These are phyloP conservation scores for Schoenoplectus tabernaemontani DNA, from an alignment of 202 grass and related monocot species.

Conservation along the genomic window DNA sequence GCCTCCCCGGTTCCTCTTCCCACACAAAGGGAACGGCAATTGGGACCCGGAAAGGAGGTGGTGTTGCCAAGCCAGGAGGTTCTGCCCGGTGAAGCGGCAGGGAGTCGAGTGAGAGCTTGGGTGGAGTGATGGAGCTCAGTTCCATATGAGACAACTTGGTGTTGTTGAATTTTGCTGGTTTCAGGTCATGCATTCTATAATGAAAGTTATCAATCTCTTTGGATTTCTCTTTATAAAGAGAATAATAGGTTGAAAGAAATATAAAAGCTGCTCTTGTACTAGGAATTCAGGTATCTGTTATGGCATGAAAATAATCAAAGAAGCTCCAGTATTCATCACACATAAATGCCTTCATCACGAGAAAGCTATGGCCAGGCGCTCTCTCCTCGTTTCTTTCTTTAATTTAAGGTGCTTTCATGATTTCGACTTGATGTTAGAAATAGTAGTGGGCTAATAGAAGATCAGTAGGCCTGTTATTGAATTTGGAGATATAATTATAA, in stretches of 20 bases:
- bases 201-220: not conserved
- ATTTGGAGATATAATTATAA: not conserved
- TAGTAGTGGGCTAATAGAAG: not conserved
- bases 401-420: not conserved
- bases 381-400: conserved; percentile 7
- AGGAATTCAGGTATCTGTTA: not conserved
- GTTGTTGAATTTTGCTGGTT: not conserved
- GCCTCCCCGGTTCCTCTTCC: conserved; percentile 31
- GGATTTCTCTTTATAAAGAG: not conserved
- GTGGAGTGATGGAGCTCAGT: not conserved
- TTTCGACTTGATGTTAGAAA: not conserved
- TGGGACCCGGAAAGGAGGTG: not conserved
- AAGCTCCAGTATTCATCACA: not conserved
- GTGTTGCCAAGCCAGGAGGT: conserved; percentile 14
- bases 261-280: not conserved
- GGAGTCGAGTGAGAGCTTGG: not conserved
- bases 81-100: not conserved
- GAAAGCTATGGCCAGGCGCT: not conserved
- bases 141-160: conserved; percentile 5
- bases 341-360: not conserved
- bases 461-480: not conserved
- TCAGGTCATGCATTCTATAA: conserved; percentile 5
- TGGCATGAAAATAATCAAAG: conserved; percentile 13
- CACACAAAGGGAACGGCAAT: conserved; percentile 22
- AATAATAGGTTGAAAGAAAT: not conserved